Conservation (phyloP, 305 asterid genomes). For the Solanum chacoense region DNA sequence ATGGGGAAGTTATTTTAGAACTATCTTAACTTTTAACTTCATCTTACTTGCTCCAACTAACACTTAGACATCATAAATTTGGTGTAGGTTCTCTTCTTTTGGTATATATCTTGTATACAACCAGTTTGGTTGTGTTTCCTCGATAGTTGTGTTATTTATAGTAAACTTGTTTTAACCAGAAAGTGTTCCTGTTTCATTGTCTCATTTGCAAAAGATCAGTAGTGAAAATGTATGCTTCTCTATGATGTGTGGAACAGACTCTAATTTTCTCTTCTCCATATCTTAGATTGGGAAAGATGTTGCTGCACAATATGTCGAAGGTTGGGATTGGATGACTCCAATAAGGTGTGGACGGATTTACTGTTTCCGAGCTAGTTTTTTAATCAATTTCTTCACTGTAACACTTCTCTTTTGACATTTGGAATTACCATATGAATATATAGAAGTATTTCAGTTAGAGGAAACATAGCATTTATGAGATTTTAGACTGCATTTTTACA, state of each 20-base stretch:
- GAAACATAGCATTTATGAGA: background rate
- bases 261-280: slow-evolving; percentile 3
- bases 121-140: background rate
- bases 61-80: background rate
- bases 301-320: slow-evolving; percentile 91
- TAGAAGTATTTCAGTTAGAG: background rate
- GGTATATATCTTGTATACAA: background rate
- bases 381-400: background rate
- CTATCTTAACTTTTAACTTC: background rate
- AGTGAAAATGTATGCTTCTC: background rate
- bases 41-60: background rate
- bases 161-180: background rate
- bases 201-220: background rate
- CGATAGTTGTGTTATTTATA: background rate
- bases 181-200: background rate
- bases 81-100: background rate
- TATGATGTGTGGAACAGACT: background rate
- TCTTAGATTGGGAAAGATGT: slow-evolving; percentile 91
- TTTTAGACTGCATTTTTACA: background rate
- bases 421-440: background rate
- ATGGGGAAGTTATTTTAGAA: background rate
- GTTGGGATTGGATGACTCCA: slow-evolving; percentile 99
- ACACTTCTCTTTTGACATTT: background rate
- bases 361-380: background rate
- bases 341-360: slow-evolving; percentile 43